Base-by-base conservation (phyloP, 75 land plant species). In the Pinus albicaulis region DNA sequence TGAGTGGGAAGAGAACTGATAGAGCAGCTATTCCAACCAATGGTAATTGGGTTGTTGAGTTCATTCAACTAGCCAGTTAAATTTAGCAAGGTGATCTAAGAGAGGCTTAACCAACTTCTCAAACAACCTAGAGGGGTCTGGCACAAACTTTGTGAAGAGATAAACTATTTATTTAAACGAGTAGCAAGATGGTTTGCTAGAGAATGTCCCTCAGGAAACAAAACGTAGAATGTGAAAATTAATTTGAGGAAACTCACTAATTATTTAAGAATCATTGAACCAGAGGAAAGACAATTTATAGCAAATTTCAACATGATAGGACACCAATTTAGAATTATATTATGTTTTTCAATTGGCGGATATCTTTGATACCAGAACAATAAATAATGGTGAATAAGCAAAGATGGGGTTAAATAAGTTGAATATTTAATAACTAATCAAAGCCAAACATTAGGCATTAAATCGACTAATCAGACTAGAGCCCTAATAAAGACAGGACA, bases 271-370 rank as follows among this genome's bases (percentile, higher is more conserved):
- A 68, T 68, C n/a, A 22, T 38, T 20, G 0, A 7, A 26, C 24
- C 36, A 74, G 59, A 74, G 38, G 12, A n/a, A 60, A 19, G 26
- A 60, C 25, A 23, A 31, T 10, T 48, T 64, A 58, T 60, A 74
- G 22, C 1, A 74, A 48, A 48, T 10, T 48, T 10, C 53, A 48
- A 23, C 72, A 74, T 8, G 57, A 55, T 25, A 7, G 25, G 15
- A 16, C 28, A 22, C 8, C 10, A 12, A 25, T 44, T 36, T 31
- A 78, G 16, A 52, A 76, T 23, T 53, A 77, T 74, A 28, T 41
- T 56, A 6, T 56, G 76, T 31, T 76, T 78, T 8, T 80, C 55
- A 53, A 80, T 58, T 48, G 19, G 7, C 48, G 7, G 56, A 59
- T 24, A 15, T 75, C 41, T n/a, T 24, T 5, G 48, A 24, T 11